Evolutionary conservation across 352 stramenopile species (phyloP).

Genomic region (Albugo candida): DNA sequence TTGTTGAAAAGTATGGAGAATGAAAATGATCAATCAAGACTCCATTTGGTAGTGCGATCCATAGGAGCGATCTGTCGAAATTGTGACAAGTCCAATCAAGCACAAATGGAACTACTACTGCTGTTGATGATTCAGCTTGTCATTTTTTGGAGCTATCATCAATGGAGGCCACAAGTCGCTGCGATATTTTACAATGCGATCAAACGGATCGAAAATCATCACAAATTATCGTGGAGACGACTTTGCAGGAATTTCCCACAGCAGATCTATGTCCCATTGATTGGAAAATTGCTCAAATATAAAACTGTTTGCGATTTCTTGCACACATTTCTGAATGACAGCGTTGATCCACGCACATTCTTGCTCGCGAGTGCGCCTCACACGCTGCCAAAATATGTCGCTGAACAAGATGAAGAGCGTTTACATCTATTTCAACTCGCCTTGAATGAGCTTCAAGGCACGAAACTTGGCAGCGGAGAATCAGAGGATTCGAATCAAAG

Average conservation of each 20-base stretch:
- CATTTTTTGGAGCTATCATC: slow-evolving; percentile 27
- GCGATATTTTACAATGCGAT: slow-evolving; percentile 20
- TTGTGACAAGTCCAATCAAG: slow-evolving; percentile 13
- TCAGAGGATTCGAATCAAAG: slow-evolving; percentile 1
- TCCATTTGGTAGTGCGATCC: slow-evolving; percentile 11
- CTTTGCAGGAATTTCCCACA: slow-evolving; percentile 35
- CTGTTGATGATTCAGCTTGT: slow-evolving; percentile 29
- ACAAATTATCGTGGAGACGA: slow-evolving; percentile 28
- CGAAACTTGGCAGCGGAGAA: slow-evolving; percentile 13
- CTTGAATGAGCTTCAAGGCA: too few species aligned
- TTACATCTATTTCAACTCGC: slow-evolving; percentile 14
- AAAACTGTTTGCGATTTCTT: slow-evolving; percentile 26
- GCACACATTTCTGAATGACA: slow-evolving; percentile 26
- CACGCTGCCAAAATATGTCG: slow-evolving; percentile 37
- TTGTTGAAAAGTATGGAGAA: not conserved
- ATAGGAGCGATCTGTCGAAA: slow-evolving; percentile 21
- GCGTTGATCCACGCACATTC: slow-evolving; percentile 21
- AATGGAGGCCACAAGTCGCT: slow-evolving; percentile 5
- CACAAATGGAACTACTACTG: slow-evolving; percentile 23
- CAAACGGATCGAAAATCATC: slow-evolving; percentile 19
- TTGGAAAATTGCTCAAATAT: slow-evolving; percentile 29
- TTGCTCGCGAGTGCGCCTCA: slow-evolving; percentile 25
- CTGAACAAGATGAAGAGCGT: slow-evolving; percentile 34
- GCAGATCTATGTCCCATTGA: slow-evolving; percentile 25
- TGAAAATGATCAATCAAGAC: not conserved